Conservation (phyloP, 176 grass and related monocot species). For the Luzula sylvatica region DNA sequence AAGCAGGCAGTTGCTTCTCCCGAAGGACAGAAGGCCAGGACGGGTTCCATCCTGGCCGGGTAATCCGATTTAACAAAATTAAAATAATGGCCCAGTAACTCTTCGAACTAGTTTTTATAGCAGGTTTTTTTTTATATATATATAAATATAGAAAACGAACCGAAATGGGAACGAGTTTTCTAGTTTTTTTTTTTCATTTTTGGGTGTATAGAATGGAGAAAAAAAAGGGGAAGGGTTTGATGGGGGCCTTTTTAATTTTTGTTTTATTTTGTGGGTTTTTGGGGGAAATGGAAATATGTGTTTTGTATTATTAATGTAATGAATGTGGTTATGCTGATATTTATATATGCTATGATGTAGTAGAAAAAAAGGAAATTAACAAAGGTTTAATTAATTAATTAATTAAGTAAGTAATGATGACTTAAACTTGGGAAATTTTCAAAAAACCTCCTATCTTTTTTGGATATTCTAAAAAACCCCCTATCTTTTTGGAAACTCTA, state of each 20-base stretch:
- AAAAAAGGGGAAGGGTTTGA: neutral
- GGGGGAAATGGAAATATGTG: neutral
- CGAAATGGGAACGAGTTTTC: neutral
- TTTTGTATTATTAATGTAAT: conserved; percentile 5
- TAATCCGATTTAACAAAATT: conserved; percentile 21
- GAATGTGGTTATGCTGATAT: too few species aligned
- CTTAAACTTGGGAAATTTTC: too few species aligned
- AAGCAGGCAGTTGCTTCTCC: conserved; percentile 4
- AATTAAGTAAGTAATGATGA: too few species aligned
- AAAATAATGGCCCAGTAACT: neutral
- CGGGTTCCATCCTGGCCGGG: conserved; percentile 13
- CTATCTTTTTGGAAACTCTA: too few species aligned
- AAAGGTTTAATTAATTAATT: too few species aligned
- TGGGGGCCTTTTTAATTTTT: conserved; percentile 6
- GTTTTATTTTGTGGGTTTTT: conserved; percentile 13
- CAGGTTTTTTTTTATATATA: neutral
- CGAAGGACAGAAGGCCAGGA: conserved; percentile 10
- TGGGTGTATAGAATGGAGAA: conserved; percentile 5
- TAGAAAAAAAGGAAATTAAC: too few species aligned
- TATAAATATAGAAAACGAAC: conserved; percentile 19
- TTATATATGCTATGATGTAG: too few species aligned
- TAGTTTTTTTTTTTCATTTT: conserved; percentile 10
- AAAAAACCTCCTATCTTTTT: too few species aligned
- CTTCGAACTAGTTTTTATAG: conserved; percentile 1
- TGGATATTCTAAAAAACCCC: too few species aligned